A percentile compares a stretch with the other conserved stretches of the same genome.
Conservation (phyloP, 257 asterid genomes). For the Penstemon eatonii region DNA sequence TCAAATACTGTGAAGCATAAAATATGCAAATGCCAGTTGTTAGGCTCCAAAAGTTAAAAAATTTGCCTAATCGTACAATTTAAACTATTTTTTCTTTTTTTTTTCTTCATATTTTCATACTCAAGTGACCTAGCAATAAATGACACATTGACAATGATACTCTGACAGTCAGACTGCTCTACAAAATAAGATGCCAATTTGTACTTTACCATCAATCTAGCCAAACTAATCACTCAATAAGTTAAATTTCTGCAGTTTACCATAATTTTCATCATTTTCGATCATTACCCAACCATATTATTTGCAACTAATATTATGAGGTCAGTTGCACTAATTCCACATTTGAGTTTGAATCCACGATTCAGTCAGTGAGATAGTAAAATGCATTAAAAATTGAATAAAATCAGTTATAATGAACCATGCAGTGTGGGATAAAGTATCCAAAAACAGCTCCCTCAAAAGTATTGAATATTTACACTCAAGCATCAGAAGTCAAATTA, state of each 20-base stretch:
- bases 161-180: not conserved
- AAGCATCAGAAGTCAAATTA: conserved; percentile 9
- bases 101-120: not conserved
- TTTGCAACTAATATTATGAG: not conserved
- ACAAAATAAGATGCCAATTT: conserved; percentile 13
- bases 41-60: conserved; percentile 10
- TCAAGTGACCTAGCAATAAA: not conserved
- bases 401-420: conserved; percentile 2
- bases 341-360: not conserved
- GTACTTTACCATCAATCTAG: not conserved
- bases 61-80: conserved; percentile 9
- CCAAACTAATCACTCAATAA: not conserved
- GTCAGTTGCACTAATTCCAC: not conserved
- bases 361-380: not conserved
- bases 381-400: not conserved
- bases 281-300: not conserved
- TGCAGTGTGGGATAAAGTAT: not conserved
- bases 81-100: not conserved
- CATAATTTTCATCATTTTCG: not conserved
- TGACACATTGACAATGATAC: not conserved
- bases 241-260: conserved; percentile 20
- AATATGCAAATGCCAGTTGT: conserved; percentile 23
- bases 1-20: conserved; percentile 66
- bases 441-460: conserved; percentile 10
- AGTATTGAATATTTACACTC: not conserved